Conservation (phyloP, 1,139 yeast species). For the Chernovozyma aurita region DNA sequence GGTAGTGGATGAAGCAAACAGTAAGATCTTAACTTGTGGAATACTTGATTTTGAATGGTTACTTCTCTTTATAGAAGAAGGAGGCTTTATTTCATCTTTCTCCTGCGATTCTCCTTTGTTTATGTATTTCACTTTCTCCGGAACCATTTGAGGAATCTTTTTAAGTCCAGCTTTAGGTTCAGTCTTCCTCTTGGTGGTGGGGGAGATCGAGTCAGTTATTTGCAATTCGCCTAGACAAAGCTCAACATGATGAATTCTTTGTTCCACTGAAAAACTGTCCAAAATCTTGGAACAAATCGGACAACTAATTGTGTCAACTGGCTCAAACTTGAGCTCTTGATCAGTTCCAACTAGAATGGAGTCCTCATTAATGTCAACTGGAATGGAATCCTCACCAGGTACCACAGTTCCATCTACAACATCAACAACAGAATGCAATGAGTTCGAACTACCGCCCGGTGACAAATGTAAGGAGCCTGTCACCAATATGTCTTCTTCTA, state of each 20-base stretch:
- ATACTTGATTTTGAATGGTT: conserved; percentile 30
- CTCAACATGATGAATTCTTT: conserved; percentile 4
- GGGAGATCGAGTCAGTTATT: conserved; percentile 2
- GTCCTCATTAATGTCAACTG: no score
- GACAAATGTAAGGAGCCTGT: no score
- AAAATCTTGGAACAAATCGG: conserved; percentile 2
- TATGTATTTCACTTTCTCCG: conserved; percentile 6
- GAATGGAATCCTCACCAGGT: no score
- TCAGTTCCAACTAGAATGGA: no score
- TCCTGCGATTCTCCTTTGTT: conserved; percentile 7
- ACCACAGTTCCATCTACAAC: no score
- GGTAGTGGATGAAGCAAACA: conserved; percentile 24
- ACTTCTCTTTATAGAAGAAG: conserved; percentile 14
- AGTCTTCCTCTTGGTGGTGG: conserved; percentile 10
- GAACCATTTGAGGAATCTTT: conserved; percentile 1
- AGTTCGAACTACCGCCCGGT: no score
- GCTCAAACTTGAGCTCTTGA: no score
- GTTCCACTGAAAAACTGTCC: not conserved
- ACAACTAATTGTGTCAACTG: conserved; percentile 54
- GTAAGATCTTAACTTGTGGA: conserved; percentile 51
- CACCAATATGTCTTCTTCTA: no score
- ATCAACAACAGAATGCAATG: no score
- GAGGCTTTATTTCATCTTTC: conserved; percentile 23
- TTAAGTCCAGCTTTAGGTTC: no score
- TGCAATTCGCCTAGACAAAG: not conserved